phyloP scores from a whole-genome alignment of 1,139 yeast species.

The Petasospora fabianii region DNA sequence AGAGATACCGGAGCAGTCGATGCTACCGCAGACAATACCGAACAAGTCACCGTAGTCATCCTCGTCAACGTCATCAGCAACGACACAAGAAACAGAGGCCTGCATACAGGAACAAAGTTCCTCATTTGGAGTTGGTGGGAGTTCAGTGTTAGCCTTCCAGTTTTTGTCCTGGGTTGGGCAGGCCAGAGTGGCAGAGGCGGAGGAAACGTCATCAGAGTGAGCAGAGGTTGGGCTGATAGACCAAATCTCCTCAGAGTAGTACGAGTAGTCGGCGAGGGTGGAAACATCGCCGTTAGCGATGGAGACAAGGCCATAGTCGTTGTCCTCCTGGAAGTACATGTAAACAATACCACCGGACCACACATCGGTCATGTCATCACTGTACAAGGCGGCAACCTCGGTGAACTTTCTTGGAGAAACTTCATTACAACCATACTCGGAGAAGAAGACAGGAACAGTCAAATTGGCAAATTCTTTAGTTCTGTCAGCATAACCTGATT shows the following conservation, averaged over 20 bases:
- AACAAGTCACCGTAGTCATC: constrained; percentile 56
- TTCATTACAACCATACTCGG: constrained; percentile 78
- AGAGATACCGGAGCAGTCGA: constrained; percentile 51
- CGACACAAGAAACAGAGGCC: constrained; percentile 50
- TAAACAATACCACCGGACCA: constrained; percentile 90
- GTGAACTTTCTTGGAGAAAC: constrained; percentile 61
- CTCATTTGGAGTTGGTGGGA: constrained; percentile 75
- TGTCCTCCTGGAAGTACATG: constrained; percentile 75
- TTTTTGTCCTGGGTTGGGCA: constrained; percentile 52
- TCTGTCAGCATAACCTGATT: constrained; percentile 72
- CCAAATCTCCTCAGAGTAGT: constrained; percentile 50
- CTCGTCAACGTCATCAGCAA: constrained; percentile 43
- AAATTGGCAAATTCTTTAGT: constrained; percentile 66
- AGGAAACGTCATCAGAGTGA: constrained; percentile 49
- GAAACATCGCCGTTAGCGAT: constrained; percentile 49
- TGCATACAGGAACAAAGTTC: constrained; percentile 60
- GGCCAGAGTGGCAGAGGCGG: constrained; percentile 41
- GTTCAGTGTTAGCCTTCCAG: constrained; percentile 59
- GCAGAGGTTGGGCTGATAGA: constrained; percentile 58
- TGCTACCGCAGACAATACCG: constrained; percentile 49
- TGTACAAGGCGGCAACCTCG: constrained; percentile 63
- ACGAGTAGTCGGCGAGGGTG: constrained; percentile 56
- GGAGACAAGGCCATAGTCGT: constrained; percentile 68
- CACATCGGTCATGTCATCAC: constrained; percentile 64
- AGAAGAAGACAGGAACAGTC: constrained; percentile 69